Percentiles rank a stretch among this genome's conserved stretches.
Conservation (phyloP, 2,329 filamentous ascomycete species). For the Cadophora luteo-olivacea region DNA sequence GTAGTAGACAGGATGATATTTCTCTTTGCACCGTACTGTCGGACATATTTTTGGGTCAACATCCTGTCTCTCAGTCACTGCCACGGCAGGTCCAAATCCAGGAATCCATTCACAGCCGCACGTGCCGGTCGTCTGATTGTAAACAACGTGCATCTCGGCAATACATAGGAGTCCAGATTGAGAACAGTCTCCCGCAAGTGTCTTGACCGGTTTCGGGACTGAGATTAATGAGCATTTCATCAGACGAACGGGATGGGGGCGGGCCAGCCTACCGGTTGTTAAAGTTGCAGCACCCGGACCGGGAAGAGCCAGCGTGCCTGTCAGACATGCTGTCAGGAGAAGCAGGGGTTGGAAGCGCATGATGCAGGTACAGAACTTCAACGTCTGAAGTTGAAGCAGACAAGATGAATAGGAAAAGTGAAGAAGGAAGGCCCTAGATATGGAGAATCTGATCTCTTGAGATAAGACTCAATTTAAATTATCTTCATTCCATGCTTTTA, state of each 20-base stretch:
- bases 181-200: neutral
- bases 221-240: slow-evolving; percentile 10
- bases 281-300: neutral
- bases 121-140: slow-evolving; percentile 8
- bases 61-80: slow-evolving; percentile 7
- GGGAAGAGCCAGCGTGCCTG: slow-evolving; percentile 19
- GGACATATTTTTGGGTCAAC: slow-evolving; percentile 28
- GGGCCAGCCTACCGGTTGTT: slow-evolving; percentile 4
- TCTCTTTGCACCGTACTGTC: slow-evolving; percentile 22
- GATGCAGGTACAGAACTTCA: slow-evolving; percentile 4
- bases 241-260: neutral
- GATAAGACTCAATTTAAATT: neutral
- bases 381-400: slow-evolving; percentile 5
- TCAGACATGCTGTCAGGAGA: slow-evolving; percentile 15
- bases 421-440: neutral
- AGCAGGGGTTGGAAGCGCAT: slow-evolving; percentile 15
- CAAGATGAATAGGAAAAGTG: neutral
- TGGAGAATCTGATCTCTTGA: slow-evolving; percentile 5
- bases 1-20: slow-evolving; percentile 27
- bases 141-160: slow-evolving; percentile 17
- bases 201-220: neutral
- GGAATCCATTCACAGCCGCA: slow-evolving; percentile 15
- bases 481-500: slow-evolving; percentile 13
- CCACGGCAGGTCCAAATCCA: neutral
- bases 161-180: slow-evolving; percentile 7